Base-by-base conservation (phyloP, 495 filamentous ascomycete genomes). In the Daldinia loculata region DNA sequence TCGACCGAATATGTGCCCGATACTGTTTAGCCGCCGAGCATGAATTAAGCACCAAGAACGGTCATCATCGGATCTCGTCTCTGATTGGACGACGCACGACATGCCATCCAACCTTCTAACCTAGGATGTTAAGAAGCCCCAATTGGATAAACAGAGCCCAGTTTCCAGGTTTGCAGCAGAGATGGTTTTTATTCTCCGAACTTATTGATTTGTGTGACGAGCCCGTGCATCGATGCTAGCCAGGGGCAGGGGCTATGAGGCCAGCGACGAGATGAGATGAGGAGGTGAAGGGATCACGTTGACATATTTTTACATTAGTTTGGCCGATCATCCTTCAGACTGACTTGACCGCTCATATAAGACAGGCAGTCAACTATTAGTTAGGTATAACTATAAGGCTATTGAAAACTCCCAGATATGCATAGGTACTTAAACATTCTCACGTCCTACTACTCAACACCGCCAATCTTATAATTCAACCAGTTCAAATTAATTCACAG, bases 151-250 rank as follows among this genome's bases (percentile, higher is more conserved):
- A 12, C 17, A 15, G 58, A 57, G 63, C 66, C 66, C 66, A 45
- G 52, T 19, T 62, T 24, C 66, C 66, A 62, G 66, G 66, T 68
- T 68, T 50, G 66, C 41, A 53, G 39, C 32, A 58, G 51, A 62
- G 6, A 32, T 68, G 12, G 14, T 57, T 57, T 62, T 62, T 45
- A 57, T 57, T 51, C 38, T 69, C 52, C 59, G 48, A 50, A 30
- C 6, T 36, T 26, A 24, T 34, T 56, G 38, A 34, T 48, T 62
- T 51, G 52, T 63, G 66, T 69, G 66, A 69, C 43, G 66, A 63
- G n/a, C 24, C 32, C 66, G 66, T 58, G 66, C 66, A 24, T 69
- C 39, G 58, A 50, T 50, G 52, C 30, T 41, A 57, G 19, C 62
- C 38, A n/a, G 52, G 62, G 62, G 55, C 34, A n/a, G n/a, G n/a